Evolutionary conservation across 2,329 filamentous ascomycete species (phyloP).

Genomic region (Fusarium keratoplasticum): DNA sequence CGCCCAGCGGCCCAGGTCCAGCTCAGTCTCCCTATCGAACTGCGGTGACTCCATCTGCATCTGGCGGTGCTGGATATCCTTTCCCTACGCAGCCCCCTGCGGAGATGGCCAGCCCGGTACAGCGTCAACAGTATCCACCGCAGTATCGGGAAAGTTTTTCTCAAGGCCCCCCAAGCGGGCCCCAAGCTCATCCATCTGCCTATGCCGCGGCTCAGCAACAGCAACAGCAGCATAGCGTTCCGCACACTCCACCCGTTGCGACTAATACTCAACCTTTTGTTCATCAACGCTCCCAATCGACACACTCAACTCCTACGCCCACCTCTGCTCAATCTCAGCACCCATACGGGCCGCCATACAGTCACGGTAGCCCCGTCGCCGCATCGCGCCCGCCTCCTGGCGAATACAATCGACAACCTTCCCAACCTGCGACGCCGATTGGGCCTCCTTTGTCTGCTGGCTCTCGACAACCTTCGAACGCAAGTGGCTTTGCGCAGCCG

Average conservation of each 20-base stretch:
- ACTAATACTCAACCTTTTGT: conserved; percentile 54
- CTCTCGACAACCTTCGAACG: conserved; percentile 57
- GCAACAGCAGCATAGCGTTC: conserved; percentile 49
- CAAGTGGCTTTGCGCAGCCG: conserved; percentile 59
- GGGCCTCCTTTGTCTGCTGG: conserved; percentile 60
- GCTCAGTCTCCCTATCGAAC: conserved; percentile 61
- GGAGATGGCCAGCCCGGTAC: conserved; percentile 61
- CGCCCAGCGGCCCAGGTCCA: conserved; percentile 60
- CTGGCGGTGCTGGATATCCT: conserved; percentile 61
- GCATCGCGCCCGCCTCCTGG: conserved; percentile 57
- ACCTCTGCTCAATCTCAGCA: conserved; percentile 71
- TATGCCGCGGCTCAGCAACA: conserved; percentile 52
- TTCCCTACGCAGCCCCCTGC: conserved; percentile 60
- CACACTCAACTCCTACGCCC: conserved; percentile 70
- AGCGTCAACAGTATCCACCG: conserved; percentile 64
- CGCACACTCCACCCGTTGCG: conserved; percentile 62
- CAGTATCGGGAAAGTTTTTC: conserved; percentile 60
- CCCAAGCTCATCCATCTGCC: conserved; percentile 26
- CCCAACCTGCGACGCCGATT: conserved; percentile 66
- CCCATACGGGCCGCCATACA: conserved; percentile 62
- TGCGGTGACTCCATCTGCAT: conserved; percentile 57
- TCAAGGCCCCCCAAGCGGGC: conserved; percentile 47
- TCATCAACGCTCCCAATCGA: conserved; percentile 67
- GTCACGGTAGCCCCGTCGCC: conserved; percentile 65
- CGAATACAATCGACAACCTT: conserved; percentile 61